These are phyloP conservation scores for Diaporthe aspalathi DNA, from an alignment of 2,329 filamentous ascomycete species.

Conservation along the genomic window DNA sequence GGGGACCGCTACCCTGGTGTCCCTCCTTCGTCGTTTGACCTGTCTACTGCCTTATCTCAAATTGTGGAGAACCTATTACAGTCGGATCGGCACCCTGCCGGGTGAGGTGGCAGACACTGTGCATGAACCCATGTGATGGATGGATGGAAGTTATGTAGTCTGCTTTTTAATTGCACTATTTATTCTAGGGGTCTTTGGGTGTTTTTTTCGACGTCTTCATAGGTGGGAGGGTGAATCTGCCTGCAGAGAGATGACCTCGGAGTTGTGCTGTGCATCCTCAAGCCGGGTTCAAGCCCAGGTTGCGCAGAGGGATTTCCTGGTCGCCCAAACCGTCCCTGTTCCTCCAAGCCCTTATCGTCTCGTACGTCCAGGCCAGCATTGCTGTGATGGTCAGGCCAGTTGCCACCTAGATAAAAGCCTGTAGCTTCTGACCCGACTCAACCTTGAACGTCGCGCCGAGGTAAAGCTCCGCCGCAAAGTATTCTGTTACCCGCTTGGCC, in stretches of 20 bases:
- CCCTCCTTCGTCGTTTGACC: background rate
- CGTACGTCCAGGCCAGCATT: background rate
- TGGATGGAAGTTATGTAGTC: background rate
- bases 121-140: background rate
- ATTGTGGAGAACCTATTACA: background rate
- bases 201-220: background rate
- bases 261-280: background rate
- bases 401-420: background rate
- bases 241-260: background rate
- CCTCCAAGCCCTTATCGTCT: background rate
- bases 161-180: background rate
- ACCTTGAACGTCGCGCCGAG: background rate
- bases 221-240: background rate
- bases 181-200: background rate
- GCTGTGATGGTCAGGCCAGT: background rate
- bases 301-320: background rate
- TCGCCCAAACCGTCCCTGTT: background rate
- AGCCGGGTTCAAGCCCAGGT: background rate
- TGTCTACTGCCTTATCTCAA: background rate
- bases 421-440: background rate
- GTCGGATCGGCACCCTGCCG: background rate
- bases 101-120: slow-evolving; percentile 9
- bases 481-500: no score
- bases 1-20: slow-evolving; percentile 5
- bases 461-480: no score